Conservation (phyloP, 2,329 filamentous ascomycete species). For the Ophiocordyceps robertsii region DNA sequence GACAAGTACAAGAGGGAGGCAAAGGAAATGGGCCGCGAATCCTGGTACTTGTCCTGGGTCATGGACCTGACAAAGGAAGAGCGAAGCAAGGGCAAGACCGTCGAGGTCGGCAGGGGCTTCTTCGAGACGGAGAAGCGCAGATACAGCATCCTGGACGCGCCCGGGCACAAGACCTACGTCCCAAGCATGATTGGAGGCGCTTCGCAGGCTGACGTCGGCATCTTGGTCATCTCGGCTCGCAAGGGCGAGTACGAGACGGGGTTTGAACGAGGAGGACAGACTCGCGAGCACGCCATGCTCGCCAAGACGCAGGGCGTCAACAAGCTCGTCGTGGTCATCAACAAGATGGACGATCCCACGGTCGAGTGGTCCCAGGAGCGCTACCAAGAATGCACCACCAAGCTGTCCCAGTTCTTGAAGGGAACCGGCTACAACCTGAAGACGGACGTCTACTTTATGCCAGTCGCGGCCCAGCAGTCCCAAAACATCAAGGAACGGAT, state of each 20-base stretch:
- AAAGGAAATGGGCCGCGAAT: slow-evolving; percentile 90
- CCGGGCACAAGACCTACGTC: slow-evolving; percentile 95
- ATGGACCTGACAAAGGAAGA: slow-evolving; percentile 96
- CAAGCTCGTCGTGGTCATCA: slow-evolving; percentile 87
- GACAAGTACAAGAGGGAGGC: slow-evolving; percentile 97
- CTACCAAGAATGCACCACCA: slow-evolving; percentile 85
- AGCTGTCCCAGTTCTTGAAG: slow-evolving; percentile 79
- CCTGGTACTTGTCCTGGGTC: slow-evolving; percentile 98
- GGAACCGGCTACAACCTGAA: slow-evolving; percentile 89
- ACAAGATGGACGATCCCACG: slow-evolving; percentile 98
- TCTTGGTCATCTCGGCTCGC: slow-evolving; percentile 88
- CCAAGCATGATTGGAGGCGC: slow-evolving; percentile 97
- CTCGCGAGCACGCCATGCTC: slow-evolving; percentile 91
- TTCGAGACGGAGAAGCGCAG: slow-evolving; percentile 94
- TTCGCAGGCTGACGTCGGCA: slow-evolving; percentile 84
- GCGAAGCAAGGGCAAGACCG: slow-evolving; percentile 90
- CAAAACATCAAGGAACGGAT: slow-evolving; percentile 82
- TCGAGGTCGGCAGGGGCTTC: slow-evolving; percentile 89
- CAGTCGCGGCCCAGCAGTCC: slow-evolving; percentile 79
- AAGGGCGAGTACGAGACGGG: slow-evolving; percentile 99
- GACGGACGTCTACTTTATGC: slow-evolving; percentile 89
- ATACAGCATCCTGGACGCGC: slow-evolving; percentile 94
- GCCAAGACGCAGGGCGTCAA: slow-evolving; percentile 98
- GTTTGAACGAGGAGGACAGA: slow-evolving; percentile 93
- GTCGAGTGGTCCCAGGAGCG: slow-evolving; percentile 92